Percentiles rank a stretch among this genome's conserved stretches.
phyloP scores from a whole-genome alignment of 345 rosid genomes.

The Balakata baccata region DNA sequence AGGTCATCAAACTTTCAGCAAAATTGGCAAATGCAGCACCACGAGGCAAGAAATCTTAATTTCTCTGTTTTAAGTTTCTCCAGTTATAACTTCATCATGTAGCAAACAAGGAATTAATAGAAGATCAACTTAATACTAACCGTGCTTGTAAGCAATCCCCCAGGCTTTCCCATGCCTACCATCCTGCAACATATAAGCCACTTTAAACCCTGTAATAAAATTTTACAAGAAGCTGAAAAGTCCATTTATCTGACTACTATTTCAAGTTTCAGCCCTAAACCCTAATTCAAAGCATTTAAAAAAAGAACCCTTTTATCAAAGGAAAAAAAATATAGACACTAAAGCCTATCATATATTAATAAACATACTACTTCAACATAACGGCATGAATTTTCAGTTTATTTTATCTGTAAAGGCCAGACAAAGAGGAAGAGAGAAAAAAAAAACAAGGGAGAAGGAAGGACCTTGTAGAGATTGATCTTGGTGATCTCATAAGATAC shows the following conservation, averaged over 20 bases:
- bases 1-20: neutral
- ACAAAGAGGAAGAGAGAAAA: neutral
- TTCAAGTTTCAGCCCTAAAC: neutral
- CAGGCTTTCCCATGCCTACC: slow-evolving; percentile 96
- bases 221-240: neutral
- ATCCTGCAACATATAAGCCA: slow-evolving; percentile 51
- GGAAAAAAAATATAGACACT: neutral
- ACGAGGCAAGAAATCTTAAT: neutral
- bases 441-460: neutral
- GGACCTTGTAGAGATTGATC: slow-evolving; percentile 93
- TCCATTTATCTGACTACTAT: neutral
- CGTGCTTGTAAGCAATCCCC: slow-evolving; percentile 86
- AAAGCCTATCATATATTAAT: neutral
- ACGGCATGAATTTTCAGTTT: neutral
- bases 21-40: neutral
- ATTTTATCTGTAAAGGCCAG: neutral
- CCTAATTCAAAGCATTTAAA: neutral
- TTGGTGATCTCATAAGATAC: slow-evolving; percentile 89
- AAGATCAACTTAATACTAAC: slow-evolving; percentile 38
- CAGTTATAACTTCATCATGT: neutral
- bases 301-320: neutral
- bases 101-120: neutral
- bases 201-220: slow-evolving; percentile 17
- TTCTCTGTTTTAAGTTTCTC: neutral
- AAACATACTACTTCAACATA: neutral